These are phyloP conservation scores for Septoria petroselini DNA, from an alignment of 2,329 filamentous ascomycete species.

Conservation along the genomic window DNA sequence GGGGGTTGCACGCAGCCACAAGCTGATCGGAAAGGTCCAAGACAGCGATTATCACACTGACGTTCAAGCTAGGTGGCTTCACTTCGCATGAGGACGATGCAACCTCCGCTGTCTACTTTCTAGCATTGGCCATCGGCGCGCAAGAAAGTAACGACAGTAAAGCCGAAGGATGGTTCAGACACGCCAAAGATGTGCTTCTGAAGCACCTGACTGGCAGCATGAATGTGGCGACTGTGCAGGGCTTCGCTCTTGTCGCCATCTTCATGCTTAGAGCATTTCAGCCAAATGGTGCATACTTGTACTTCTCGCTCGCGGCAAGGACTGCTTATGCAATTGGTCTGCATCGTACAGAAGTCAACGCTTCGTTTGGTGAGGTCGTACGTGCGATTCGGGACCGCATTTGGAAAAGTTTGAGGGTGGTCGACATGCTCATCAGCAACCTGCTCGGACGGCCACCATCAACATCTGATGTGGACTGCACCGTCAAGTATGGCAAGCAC, in stretches of 20 bases:
- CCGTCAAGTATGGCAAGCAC: constrained; percentile 36
- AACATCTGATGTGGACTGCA: constrained; percentile 52
- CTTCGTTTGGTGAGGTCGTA: constrained; percentile 43
- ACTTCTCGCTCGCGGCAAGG: constrained; percentile 50
- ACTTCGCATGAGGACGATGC: constrained; percentile 37
- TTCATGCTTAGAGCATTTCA: constrained; percentile 53
- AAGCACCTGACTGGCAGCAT: constrained; percentile 50
- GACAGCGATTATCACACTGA: too few relatives aligned
- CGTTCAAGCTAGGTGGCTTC: constrained; percentile 4
- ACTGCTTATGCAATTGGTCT: constrained; percentile 54
- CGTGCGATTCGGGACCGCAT: constrained; percentile 43
- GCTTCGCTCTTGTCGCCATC: constrained; percentile 51
- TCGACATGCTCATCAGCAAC: constrained; percentile 53
- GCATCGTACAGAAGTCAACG: constrained; percentile 53
- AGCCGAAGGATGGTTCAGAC: constrained; percentile 49
- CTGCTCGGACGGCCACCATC: constrained; percentile 53
- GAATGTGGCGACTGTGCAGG: constrained; percentile 51
- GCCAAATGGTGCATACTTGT: constrained; percentile 53
- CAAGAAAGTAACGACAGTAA: constrained; percentile 44
- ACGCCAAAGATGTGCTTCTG: constrained; percentile 46
- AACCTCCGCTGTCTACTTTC: constrained; percentile 49
- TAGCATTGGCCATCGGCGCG: constrained; percentile 51
- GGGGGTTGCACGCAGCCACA: too few relatives aligned
- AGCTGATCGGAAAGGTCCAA: too few relatives aligned
- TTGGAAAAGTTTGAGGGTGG: constrained; percentile 53